Conservation (phyloP, 805 yeast species). For the Candida namnaoensis region DNA sequence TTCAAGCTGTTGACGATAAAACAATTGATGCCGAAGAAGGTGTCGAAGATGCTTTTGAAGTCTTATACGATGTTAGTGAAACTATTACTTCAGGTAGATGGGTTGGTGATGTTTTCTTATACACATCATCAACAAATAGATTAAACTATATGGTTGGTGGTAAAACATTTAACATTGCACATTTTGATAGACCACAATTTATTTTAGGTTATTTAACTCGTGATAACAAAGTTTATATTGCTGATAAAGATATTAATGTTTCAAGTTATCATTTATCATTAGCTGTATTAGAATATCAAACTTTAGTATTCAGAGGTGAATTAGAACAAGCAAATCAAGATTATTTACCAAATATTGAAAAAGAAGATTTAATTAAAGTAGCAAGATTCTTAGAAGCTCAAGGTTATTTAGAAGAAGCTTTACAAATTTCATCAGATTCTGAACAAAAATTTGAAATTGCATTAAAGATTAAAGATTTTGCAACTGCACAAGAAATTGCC, state of each 20-base stretch:
- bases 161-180: slow-evolving; percentile 83
- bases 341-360: slow-evolving; percentile 50
- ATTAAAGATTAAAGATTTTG: slow-evolving; percentile 61
- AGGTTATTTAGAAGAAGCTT: slow-evolving; percentile 79
- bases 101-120: slow-evolving; percentile 95
- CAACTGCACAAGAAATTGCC: slow-evolving; percentile 64
- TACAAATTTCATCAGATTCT: slow-evolving; percentile 71
- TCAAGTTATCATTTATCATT: slow-evolving; percentile 75
- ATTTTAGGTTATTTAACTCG: slow-evolving; percentile 84
- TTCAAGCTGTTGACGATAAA: slow-evolving; percentile 50
- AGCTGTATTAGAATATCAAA: slow-evolving; percentile 89
- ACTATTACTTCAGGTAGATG: slow-evolving; percentile 82
- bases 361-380: slow-evolving; percentile 63
- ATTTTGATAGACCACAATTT: slow-evolving; percentile 82
- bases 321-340: slow-evolving; percentile 68
- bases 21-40: slow-evolving; percentile 75
- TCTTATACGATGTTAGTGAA: slow-evolving; percentile 75
- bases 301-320: slow-evolving; percentile 92
- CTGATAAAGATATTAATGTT: slow-evolving; percentile 85
- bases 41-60: slow-evolving; percentile 79
- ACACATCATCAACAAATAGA: slow-evolving; percentile 80
- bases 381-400: slow-evolving; percentile 92
- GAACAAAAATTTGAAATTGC: slow-evolving; percentile 93
- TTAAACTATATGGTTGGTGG: slow-evolving; percentile 94
- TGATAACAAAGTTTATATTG: slow-evolving; percentile 82